These are phyloP conservation scores for Prosopis cineraria DNA, from an alignment of 306 rosid species.

Conservation along the genomic window DNA sequence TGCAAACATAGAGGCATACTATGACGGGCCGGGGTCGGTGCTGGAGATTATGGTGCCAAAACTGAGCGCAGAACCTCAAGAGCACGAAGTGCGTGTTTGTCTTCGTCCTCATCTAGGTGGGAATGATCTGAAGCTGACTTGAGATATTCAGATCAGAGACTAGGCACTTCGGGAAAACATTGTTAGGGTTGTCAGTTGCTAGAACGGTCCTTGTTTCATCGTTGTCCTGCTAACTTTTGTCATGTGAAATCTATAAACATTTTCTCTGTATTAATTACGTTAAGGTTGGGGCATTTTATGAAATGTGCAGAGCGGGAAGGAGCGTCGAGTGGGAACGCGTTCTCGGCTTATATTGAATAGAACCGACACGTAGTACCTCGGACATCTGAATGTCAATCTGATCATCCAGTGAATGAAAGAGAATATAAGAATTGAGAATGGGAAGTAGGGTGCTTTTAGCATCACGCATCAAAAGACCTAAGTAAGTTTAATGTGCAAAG, in stretches of 20 bases:
- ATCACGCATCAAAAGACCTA: background rate
- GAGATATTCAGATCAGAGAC: background rate
- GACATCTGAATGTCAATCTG: no score
- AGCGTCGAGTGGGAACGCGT: no score
- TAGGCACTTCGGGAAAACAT: background rate
- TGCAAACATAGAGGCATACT: slow-evolving; percentile 53
- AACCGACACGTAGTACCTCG: no score
- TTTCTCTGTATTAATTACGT: slow-evolving; percentile 28
- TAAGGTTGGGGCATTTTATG: background rate
- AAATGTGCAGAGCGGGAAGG: background rate
- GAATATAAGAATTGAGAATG: background rate
- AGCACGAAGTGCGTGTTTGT: slow-evolving; percentile 55
- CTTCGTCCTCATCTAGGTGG: slow-evolving; percentile 50
- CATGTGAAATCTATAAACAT: slow-evolving; percentile 31
- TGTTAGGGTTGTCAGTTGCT: background rate
- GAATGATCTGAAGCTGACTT: slow-evolving; percentile 49
- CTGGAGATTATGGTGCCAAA: slow-evolving; percentile 56
- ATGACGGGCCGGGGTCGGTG: slow-evolving; percentile 49
- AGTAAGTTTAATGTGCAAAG: background rate
- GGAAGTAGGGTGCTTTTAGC: background rate
- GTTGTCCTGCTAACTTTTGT: slow-evolving; percentile 37
- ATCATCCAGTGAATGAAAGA: background rate
- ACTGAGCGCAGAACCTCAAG: slow-evolving; percentile 48
- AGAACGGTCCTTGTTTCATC: slow-evolving; percentile 36
- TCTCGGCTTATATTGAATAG: no score